Evolutionary conservation across 208 protist species (phyloP).

Genomic region (Trypanosomatidae sp.): DNA sequence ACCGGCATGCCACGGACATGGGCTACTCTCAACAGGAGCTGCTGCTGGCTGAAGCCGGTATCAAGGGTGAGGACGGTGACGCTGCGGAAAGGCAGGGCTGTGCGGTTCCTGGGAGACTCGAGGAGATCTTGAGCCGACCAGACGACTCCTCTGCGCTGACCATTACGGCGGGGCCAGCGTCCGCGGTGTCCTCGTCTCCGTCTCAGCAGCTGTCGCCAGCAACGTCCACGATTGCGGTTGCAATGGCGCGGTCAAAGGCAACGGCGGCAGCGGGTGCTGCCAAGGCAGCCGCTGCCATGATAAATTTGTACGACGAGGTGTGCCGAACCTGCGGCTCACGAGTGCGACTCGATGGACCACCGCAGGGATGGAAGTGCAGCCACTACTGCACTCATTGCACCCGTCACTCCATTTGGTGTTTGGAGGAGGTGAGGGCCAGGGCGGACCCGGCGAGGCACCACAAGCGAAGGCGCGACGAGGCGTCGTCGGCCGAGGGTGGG

Average conservation of each 20-base stretch:
- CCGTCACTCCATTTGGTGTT: slow-evolving; percentile 69
- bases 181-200: background rate
- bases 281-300: background rate
- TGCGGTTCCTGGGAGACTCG: slow-evolving; percentile 27
- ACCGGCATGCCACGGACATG: slow-evolving; percentile 74
- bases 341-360: slow-evolving; percentile 38
- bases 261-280: background rate
- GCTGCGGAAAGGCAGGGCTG: slow-evolving; percentile 8
- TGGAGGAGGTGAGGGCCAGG: slow-evolving; percentile 39
- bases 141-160: slow-evolving; percentile 10
- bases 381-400: slow-evolving; percentile 67
- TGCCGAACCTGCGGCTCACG: slow-evolving; percentile 64
- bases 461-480: slow-evolving; percentile 10
- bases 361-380: slow-evolving; percentile 70
- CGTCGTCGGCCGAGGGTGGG: slow-evolving; percentile 2
- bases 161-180: slow-evolving; percentile 5
- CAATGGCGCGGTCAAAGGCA: slow-evolving; percentile 24
- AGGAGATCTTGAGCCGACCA: slow-evolving; percentile 49
- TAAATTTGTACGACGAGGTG: slow-evolving; percentile 45
- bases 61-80: background rate
- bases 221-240: slow-evolving; percentile 20
- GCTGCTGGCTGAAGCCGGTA: slow-evolving; percentile 39
- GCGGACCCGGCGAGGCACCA: slow-evolving; percentile 4
- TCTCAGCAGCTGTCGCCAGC: slow-evolving; percentile 1
- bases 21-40: slow-evolving; percentile 83